Conservation (phyloP, 306 rosid species). For the Pyrus communis region DNA sequence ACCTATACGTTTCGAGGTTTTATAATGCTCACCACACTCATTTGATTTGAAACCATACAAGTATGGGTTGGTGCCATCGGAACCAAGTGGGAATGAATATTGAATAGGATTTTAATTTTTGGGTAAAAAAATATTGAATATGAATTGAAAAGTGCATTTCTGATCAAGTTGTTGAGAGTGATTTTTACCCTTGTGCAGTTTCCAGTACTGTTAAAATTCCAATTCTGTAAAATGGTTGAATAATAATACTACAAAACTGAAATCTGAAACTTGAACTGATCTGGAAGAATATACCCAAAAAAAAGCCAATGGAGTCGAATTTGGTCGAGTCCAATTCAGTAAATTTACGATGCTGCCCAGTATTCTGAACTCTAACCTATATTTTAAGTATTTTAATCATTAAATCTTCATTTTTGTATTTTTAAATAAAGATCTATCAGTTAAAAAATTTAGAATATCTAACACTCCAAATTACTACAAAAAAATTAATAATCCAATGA, state of each 20-base stretch:
- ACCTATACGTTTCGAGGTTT: background rate
- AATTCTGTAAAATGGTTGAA: background rate
- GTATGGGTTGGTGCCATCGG: too few relatives aligned
- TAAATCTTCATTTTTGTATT: too few relatives aligned
- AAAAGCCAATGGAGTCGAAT: too few relatives aligned
- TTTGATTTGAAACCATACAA: background rate
- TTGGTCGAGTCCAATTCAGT: too few relatives aligned
- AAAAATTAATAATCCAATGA: background rate
- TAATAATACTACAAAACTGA: background rate
- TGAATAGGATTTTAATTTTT: background rate
- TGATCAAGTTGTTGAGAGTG: background rate
- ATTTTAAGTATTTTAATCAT: too few relatives aligned
- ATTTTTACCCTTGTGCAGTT: background rate
- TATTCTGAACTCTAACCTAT: too few relatives aligned
- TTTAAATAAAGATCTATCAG: too few relatives aligned
- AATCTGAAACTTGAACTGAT: background rate
- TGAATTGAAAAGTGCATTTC: too few relatives aligned
- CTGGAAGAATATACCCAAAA: background rate
- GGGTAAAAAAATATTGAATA: too few relatives aligned
- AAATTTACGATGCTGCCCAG: too few relatives aligned
- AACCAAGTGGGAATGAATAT: background rate
- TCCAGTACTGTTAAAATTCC: too few relatives aligned
- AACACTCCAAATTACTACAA: background rate
- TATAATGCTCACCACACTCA: background rate
- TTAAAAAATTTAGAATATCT: too few relatives aligned